phyloP scores from a whole-genome alignment of 2,329 filamentous ascomycete genomes.

The Colletotrichum lupini region DNA sequence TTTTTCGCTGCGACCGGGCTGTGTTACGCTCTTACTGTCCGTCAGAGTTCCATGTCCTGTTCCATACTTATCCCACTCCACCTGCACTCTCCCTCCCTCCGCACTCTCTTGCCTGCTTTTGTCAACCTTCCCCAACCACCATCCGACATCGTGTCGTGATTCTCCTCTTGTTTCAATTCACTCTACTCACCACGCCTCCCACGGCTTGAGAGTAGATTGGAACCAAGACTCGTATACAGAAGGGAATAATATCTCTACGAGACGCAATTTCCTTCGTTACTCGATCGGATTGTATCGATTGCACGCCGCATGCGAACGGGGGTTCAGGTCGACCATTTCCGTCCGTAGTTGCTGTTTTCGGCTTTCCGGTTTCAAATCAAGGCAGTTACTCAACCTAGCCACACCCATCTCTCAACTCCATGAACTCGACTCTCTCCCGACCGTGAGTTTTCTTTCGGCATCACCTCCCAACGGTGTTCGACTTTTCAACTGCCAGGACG shows the following conservation, averaged over 20 bases:
- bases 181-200: constrained; percentile 8
- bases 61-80: constrained; percentile 37
- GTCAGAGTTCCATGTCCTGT: constrained; percentile 27
- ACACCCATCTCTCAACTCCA: constrained; percentile 14
- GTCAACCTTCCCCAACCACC: constrained; percentile 26
- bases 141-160: constrained; percentile 31
- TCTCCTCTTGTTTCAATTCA: constrained; percentile 25
- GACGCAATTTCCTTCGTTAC: not conserved
- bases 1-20: constrained; percentile 29
- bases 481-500: not conserved
- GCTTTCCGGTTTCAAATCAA: constrained; percentile 17
- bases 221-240: not conserved
- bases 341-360: constrained; percentile 32
- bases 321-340: constrained; percentile 23
- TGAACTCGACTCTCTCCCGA: constrained; percentile 20
- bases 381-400: not conserved
- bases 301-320: constrained; percentile 32
- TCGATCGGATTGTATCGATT: constrained; percentile 6
- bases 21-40: constrained; percentile 25
- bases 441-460: constrained; percentile 24
- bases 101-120: constrained; percentile 17
- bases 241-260: not conserved
- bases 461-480: constrained; percentile 26
- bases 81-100: constrained; percentile 35
- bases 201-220: constrained; percentile 21